Base-by-base conservation (phyloP, 208 protist species). In the Blastocrithidia nonstop region DNA sequence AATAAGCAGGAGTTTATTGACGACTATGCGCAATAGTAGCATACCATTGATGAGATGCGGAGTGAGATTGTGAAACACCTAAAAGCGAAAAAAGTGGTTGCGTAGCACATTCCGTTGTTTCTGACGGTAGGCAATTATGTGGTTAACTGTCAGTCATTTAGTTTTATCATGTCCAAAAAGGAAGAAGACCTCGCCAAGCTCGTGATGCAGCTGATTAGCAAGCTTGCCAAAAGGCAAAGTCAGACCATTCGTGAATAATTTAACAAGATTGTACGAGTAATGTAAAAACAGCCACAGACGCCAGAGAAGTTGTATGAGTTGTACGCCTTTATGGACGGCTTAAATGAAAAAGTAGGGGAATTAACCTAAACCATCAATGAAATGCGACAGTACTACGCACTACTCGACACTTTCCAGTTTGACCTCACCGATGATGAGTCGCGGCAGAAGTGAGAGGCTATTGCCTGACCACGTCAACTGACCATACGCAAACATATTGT, bases 71-170 rank as follows among this genome's bases (percentile, higher is more conserved):
- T 71, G 23, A 74, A 77, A 46, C 92, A 95, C 58, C 54, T 93
- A 24, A 74, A 74, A 50, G 73, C 81, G 36, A 93, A 94, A 61
- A 77, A 83, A 38, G 62, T 69, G 15, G 71, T 97, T 27, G 80
- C 86, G 15, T 66, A 93, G 53, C 71, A 69, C 25, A 90, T 97
- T 47, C 92, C 92, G 19, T 64, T 76, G 8, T 93, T 75, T 35
- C 71, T 96, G 21, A 87, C 76, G 1, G 85, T 97, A 2, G 95
- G 95, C 35, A 89, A 96, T 66, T 97, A 94, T 52, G 73, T 92
- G n/a, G 88, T 98, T 6, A 73, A 93, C 55, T 95, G 85, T 62
- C 82, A 94, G 45, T 86, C 73, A 6, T 91, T 98, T 66, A 78
- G 89, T 45, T 83, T 83, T 28, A 47, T 88, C 37, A 91, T 96